These are phyloP conservation scores for Acacia crassicarpa DNA, from an alignment of 306 rosid species.

Conservation along the genomic window DNA sequence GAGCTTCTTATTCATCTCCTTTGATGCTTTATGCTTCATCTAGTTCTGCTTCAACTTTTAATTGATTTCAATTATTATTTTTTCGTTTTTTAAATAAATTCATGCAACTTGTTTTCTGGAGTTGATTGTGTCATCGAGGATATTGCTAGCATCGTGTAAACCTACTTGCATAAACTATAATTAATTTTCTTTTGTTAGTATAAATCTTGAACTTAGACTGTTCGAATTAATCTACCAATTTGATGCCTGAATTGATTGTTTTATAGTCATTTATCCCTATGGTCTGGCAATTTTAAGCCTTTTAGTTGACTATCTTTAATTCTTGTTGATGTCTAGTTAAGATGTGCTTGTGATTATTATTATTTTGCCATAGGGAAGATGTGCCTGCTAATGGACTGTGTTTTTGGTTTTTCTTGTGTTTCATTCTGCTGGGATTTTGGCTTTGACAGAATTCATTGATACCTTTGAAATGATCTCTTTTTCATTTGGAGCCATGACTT, in stretches of 20 bases:
- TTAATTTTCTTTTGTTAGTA: background rate
- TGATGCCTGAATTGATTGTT: background rate
- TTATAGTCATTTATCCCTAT: background rate
- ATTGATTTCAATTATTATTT: background rate
- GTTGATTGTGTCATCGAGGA: background rate
- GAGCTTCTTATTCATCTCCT: background rate
- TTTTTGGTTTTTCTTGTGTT: background rate
- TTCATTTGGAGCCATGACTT: background rate
- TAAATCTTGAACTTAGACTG: background rate
- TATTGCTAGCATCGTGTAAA: background rate
- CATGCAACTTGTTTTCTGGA: background rate
- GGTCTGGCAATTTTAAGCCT: background rate
- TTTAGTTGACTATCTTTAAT: background rate
- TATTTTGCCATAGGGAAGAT: too few species aligned
- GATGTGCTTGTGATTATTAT: background rate
- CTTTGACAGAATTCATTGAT: background rate
- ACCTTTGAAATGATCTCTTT: background rate
- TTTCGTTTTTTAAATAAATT: background rate
- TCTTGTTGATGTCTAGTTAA: background rate
- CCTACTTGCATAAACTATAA: too few species aligned
- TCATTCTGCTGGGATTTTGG: background rate
- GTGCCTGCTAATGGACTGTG: background rate
- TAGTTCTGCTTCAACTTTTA: background rate
- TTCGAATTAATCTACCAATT: background rate
- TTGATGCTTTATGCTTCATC: background rate